Percentiles rank a stretch among this genome's conserved stretches.
Conservation (phyloP, 352 stramenopile genomes). For the Phytophthora constricta region DNA sequence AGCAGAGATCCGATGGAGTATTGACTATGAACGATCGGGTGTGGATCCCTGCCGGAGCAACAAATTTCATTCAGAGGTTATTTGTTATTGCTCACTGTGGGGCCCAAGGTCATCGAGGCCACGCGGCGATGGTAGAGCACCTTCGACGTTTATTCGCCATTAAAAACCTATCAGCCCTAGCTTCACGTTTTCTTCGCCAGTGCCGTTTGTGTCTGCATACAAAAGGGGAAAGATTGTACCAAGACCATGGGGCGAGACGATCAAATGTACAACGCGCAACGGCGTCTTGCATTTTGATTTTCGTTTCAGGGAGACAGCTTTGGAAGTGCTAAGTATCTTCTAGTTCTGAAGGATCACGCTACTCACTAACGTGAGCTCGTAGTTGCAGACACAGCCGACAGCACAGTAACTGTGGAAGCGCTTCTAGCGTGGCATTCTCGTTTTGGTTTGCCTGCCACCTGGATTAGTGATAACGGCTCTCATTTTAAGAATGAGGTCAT, state of each 20-base stretch:
- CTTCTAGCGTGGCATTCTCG: constrained; percentile 3
- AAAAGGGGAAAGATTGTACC: constrained; percentile 4
- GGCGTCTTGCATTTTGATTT: not conserved
- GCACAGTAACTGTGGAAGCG: constrained; percentile 3
- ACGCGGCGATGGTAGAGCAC: constrained; percentile 11
- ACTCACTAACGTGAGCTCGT: constrained; percentile 1
- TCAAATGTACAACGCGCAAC: not conserved
- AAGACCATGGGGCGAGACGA: constrained; percentile 11
- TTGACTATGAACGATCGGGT: not conserved
- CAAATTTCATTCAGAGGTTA: not conserved
- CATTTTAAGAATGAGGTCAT: constrained; percentile 4
- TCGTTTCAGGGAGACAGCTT: not conserved
- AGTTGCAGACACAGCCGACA: constrained; percentile 8
- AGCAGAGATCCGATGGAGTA: not conserved
- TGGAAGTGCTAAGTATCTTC: not conserved
- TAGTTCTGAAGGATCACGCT: constrained; percentile 5
- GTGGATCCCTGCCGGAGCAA: not conserved
- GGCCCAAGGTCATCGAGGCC: too few species aligned
- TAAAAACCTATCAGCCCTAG: not conserved
- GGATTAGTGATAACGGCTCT: not conserved
- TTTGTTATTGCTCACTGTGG: constrained; percentile 17
- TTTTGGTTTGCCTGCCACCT: not conserved
- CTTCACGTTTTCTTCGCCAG: not conserved
- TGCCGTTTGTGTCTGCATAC: constrained; percentile 11
- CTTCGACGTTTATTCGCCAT: constrained; percentile 6